A percentile compares a stretch with the other conserved stretches of the same genome.
phyloP scores from a whole-genome alignment of 1,139 yeast genomes.

The Debaryomyces fabryi region DNA sequence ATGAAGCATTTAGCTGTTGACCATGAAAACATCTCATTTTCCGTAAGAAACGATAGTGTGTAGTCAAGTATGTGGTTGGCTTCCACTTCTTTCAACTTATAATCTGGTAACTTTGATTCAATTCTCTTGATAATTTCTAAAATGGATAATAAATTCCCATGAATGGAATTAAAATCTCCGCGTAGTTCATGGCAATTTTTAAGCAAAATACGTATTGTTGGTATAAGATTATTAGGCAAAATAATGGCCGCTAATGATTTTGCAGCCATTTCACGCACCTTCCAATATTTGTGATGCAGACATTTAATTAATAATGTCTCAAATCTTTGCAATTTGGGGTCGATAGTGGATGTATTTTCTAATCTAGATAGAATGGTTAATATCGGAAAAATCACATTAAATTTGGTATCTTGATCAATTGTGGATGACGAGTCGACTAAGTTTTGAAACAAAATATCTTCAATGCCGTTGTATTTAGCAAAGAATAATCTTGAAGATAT shows the following conservation, averaged over 20 bases:
- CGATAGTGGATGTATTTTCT: constrained; percentile 55
- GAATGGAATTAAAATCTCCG: constrained; percentile 44
- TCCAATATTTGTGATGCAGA: constrained; percentile 65
- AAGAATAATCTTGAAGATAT: constrained; percentile 71
- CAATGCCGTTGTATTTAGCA: constrained; percentile 57
- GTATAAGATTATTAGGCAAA: constrained; percentile 25
- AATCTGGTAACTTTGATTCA: neutral
- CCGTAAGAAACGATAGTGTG: constrained; percentile 8
- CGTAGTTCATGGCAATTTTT: constrained; percentile 11
- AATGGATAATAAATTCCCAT: constrained; percentile 59
- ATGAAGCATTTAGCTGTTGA: constrained; percentile 40
- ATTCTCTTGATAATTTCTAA: constrained; percentile 25
- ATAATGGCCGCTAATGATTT: constrained; percentile 61
- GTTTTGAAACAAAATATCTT: constrained; percentile 47
- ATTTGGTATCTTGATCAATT: constrained; percentile 9
- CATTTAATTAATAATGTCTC: constrained; percentile 47
- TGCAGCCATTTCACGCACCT: constrained; percentile 84
- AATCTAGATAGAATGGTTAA: constrained; percentile 70
- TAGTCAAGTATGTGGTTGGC: neutral
- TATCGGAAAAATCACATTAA: constrained; percentile 64
- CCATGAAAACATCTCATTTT: constrained; percentile 19
- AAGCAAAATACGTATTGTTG: constrained; percentile 9
- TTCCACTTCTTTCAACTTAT: neutral
- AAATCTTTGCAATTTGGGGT: constrained; percentile 51
- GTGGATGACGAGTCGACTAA: constrained; percentile 29